phyloP scores from a whole-genome alignment of 768 basidiomycete genomes.

The Mycena capillaripes region DNA sequence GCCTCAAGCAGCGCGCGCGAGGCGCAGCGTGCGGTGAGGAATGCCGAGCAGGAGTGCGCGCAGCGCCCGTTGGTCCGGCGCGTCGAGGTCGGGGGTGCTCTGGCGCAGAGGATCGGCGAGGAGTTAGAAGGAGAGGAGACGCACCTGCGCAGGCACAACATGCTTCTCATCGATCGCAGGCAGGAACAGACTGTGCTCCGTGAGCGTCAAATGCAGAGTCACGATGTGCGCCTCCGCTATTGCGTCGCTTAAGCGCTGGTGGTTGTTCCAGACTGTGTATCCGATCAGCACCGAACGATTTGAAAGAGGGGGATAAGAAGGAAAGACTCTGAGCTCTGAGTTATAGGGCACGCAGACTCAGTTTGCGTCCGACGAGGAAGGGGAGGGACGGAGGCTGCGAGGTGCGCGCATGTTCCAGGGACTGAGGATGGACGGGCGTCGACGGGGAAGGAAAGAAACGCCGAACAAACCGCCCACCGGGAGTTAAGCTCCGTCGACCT shows the following conservation, averaged over 20 bases:
- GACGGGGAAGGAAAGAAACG: background rate
- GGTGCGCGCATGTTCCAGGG: too few species aligned
- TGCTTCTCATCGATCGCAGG: conserved; percentile 13
- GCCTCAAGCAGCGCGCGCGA: conserved; percentile 65
- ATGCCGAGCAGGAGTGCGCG: conserved; percentile 77
- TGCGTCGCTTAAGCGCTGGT: conserved; percentile 67
- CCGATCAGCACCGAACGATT: background rate
- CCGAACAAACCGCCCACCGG: conserved; percentile 60
- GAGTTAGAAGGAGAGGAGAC: too few species aligned
- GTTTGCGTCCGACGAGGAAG: too few species aligned
- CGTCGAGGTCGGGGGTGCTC: conserved; percentile 64
- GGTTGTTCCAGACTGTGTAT: conserved; percentile 81
- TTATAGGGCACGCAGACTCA: too few species aligned
- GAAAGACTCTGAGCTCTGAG: conserved; percentile 81
- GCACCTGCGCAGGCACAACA: too few species aligned
- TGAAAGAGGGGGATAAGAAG: background rate
- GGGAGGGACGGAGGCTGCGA: conserved; percentile 10
- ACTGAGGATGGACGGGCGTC: too few species aligned
- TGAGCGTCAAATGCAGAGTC: conserved; percentile 62
- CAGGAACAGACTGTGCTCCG: conserved; percentile 45
- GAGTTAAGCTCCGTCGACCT: conserved; percentile 75
- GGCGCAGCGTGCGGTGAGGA: conserved; percentile 71
- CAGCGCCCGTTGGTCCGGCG: conserved; percentile 77
- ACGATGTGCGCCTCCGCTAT: conserved; percentile 72
- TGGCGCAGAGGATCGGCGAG: too few species aligned